Percentiles rank a stretch among this genome's conserved stretches.
These are phyloP conservation scores for Kokia cookei DNA, from an alignment of 441 rosid species.

Conservation along the genomic window DNA sequence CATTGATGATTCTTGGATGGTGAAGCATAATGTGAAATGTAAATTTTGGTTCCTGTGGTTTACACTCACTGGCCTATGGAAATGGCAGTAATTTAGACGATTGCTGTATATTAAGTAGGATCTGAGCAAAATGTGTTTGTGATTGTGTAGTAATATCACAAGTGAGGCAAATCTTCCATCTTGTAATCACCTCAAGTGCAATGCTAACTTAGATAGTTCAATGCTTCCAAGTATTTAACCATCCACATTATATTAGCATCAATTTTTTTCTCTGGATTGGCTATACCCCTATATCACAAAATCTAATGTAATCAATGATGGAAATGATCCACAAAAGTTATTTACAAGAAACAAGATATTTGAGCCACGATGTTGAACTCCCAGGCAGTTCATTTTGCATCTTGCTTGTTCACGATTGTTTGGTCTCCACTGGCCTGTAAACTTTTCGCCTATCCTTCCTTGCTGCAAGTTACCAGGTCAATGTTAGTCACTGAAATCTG, in stretches of 20 bases:
- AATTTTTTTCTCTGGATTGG: not conserved
- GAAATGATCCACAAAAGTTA: not conserved
- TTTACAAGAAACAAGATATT: not conserved
- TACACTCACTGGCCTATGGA: not conserved
- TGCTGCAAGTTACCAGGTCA: constrained; percentile 6
- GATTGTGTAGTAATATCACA: not conserved
- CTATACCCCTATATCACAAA: not conserved
- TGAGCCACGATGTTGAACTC: not conserved
- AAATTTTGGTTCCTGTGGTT: not conserved
- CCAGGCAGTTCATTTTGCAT: not conserved
- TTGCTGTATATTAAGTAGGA: not conserved
- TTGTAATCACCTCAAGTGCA: not conserved
- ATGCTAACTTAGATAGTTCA: not conserved
- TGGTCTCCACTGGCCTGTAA: constrained; percentile 4
- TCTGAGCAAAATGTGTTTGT: not conserved
- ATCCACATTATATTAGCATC: not conserved
- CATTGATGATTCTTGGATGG: not conserved
- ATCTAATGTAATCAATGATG: not conserved
- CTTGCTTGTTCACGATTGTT: not conserved
- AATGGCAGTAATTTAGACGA: not conserved
- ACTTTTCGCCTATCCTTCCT: constrained; percentile 12
- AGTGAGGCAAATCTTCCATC: not conserved
- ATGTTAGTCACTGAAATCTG: not conserved
- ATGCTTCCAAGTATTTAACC: not conserved
- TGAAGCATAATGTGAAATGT: not conserved